Percentiles rank a stretch among this genome's conserved stretches.
These are phyloP conservation scores for Lipomyces orientalis DNA, from an alignment of 805 yeast genomes.

Conservation along the genomic window DNA sequence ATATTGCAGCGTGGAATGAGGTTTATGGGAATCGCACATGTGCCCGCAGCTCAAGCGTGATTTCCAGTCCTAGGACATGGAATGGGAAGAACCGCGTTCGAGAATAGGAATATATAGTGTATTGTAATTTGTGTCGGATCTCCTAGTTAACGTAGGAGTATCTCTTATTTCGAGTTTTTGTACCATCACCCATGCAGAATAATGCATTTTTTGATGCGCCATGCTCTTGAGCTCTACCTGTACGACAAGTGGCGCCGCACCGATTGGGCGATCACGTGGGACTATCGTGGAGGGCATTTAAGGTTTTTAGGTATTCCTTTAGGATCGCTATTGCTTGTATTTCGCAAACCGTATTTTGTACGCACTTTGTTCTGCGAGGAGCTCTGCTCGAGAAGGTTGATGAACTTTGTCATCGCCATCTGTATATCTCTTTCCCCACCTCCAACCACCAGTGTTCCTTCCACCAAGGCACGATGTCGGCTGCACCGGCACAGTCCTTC, in stretches of 20 bases:
- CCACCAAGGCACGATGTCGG: conserved; percentile 17
- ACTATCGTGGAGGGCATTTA: background rate
- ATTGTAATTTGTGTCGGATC: background rate
- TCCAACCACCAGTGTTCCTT: background rate
- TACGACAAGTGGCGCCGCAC: too few species aligned
- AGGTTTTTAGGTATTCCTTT: background rate
- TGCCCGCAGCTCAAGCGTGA: background rate
- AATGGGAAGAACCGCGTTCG: background rate
- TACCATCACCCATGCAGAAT: background rate
- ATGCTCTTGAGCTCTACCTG: too few species aligned
- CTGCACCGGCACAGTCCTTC: conserved; percentile 28
- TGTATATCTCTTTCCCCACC: background rate
- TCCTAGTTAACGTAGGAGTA: background rate
- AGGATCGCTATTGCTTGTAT: background rate
- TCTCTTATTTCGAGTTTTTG: background rate
- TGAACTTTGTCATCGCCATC: background rate
- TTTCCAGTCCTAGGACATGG: background rate
- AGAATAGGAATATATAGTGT: background rate
- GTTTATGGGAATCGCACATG: conserved; percentile 16
- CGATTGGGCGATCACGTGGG: too few species aligned
- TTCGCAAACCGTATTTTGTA: background rate
- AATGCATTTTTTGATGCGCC: too few species aligned
- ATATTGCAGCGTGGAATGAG: conserved; percentile 29
- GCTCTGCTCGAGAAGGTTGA: background rate
- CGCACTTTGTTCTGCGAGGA: background rate